Evolutionary conservation across 305 asterid genomes (phyloP).

Genomic region (Nicotiana rustica): DNA sequence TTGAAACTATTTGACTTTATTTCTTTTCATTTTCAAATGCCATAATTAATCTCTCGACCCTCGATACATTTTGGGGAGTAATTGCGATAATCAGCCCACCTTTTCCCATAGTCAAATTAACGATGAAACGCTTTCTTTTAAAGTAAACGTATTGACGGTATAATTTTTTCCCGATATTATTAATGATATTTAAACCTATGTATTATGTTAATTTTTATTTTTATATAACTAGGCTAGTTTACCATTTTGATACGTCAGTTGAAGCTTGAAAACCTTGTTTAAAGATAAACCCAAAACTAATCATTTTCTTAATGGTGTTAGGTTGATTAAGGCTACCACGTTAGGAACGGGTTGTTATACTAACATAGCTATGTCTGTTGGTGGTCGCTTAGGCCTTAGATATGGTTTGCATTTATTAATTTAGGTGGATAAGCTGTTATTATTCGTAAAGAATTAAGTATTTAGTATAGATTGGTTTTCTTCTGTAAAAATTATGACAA

Average conservation of each 20-base stretch:
- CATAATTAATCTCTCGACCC: background rate
- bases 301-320: background rate
- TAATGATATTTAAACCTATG: background rate
- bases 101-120: background rate
- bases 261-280: background rate
- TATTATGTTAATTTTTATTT: background rate
- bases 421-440: background rate
- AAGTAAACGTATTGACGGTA: background rate
- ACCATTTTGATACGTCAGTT: background rate
- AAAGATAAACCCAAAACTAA: background rate
- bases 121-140: background rate
- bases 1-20: background rate
- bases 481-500: too few species aligned
- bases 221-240: background rate
- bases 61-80: background rate
- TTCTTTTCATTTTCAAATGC: background rate
- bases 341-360: background rate
- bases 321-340: conserved; percentile 25
- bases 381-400: background rate
- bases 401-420: background rate
- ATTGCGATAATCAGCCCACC: conserved; percentile 10
- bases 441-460: background rate
- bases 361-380: background rate
- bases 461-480: too few species aligned
- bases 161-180: background rate